A percentile compares a stretch with the other conserved stretches of the same genome.
These are phyloP conservation scores for Rubia balearica DNA, from an alignment of 305 asterid genomes.

Conservation along the genomic window DNA sequence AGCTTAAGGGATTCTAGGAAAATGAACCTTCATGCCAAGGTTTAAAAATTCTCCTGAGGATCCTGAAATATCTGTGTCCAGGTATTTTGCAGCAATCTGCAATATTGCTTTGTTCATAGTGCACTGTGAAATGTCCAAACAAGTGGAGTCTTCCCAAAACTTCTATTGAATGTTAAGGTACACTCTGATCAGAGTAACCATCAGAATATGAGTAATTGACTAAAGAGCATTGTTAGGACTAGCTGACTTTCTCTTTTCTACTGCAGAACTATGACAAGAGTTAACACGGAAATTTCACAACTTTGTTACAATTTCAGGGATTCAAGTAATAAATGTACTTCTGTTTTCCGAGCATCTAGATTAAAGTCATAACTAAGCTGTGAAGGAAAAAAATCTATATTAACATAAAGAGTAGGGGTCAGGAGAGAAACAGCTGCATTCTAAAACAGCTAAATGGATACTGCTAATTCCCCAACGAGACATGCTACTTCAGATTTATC, in stretches of 20 bases:
- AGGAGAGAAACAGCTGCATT: not conserved
- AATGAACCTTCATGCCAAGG: slow-evolving; percentile 63
- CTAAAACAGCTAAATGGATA: slow-evolving; percentile 37
- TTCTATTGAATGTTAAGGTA: slow-evolving; percentile 51
- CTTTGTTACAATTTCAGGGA: not conserved
- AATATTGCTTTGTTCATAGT: slow-evolving; percentile 65
- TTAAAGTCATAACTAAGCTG: not conserved
- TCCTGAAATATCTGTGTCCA: slow-evolving; percentile 55
- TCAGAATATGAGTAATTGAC: not conserved
- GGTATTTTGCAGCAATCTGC: slow-evolving; percentile 57
- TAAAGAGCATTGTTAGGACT: not conserved
- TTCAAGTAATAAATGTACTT: not conserved
- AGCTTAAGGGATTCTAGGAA: not conserved
- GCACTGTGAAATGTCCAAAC: slow-evolving; percentile 91
- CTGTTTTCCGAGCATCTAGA: not conserved
- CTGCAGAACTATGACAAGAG: not conserved
- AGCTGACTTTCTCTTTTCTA: not conserved
- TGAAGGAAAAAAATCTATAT: not conserved
- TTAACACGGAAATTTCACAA: not conserved
- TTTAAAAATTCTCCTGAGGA: slow-evolving; percentile 49
- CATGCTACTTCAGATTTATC: slow-evolving; percentile 47
- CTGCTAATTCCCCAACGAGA: slow-evolving; percentile 49
- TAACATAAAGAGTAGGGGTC: not conserved
- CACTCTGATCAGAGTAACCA: slow-evolving; percentile 11
- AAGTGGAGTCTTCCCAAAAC: slow-evolving; percentile 89